Evolutionary conservation across 192 early-diverging fungal species (phyloP).

Genomic region (Spizellomyces sp.): DNA sequence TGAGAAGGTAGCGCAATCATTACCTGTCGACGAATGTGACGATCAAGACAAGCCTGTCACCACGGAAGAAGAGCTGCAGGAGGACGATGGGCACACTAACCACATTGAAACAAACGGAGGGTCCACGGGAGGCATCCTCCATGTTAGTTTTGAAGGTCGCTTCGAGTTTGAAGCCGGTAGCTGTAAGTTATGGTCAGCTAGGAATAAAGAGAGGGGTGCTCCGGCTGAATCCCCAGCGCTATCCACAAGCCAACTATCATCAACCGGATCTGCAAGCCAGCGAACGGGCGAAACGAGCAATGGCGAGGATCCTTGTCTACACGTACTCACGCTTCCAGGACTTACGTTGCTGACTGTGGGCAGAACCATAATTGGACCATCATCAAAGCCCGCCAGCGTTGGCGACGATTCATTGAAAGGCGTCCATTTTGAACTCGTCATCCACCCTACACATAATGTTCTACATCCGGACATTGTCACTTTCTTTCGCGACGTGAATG

Average conservation of each 20-base stretch:
- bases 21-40: neutral
- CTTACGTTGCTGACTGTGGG: conserved; percentile 39
- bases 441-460: conserved; percentile 71
- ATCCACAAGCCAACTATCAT: conserved; percentile 26
- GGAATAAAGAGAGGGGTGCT: neutral
- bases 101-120: neutral
- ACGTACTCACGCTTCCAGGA: conserved; percentile 39
- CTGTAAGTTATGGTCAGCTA: conserved; percentile 38
- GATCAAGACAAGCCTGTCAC: neutral
- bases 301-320: conserved; percentile 17
- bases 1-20: neutral
- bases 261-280: conserved; percentile 13
- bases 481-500: conserved; percentile 69
- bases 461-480: conserved; percentile 70
- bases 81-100: neutral
- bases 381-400: neutral
- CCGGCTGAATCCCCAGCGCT: conserved; percentile 7
- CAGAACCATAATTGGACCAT: conserved; percentile 36
- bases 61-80: neutral
- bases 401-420: neutral
- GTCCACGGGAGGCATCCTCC: neutral
- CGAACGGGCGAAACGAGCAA: conserved; percentile 18
- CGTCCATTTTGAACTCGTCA: conserved; percentile 60
- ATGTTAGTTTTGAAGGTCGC: neutral
- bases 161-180: conserved; percentile 36